These are phyloP conservation scores for Penicillium crustosum DNA, from an alignment of 2,329 filamentous ascomycete species.

Conservation along the genomic window DNA sequence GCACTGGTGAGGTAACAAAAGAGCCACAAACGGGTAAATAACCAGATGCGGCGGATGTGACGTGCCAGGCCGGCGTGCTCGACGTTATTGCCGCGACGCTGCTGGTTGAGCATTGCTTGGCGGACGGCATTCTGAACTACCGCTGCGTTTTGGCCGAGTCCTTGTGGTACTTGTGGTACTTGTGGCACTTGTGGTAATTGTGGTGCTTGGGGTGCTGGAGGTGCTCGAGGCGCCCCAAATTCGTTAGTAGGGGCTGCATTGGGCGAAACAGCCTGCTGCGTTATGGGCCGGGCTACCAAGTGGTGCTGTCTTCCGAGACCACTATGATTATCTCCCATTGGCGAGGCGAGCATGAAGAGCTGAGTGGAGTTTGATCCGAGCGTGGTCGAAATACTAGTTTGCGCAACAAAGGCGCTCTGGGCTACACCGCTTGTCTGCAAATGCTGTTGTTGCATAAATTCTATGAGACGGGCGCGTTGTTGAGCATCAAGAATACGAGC, in stretches of 20 bases:
- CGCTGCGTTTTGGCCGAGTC: slow-evolving; percentile 19
- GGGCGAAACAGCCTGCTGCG: not conserved
- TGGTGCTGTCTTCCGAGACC: not conserved
- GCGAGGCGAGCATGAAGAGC: not conserved
- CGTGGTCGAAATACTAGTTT: not conserved
- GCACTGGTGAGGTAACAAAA: slow-evolving; percentile 60
- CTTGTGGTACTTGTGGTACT: not conserved
- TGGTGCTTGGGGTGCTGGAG: not conserved
- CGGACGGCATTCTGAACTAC: slow-evolving; percentile 35
- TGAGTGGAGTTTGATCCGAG: not conserved
- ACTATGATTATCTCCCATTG: not conserved
- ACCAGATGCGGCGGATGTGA: slow-evolving; percentile 53
- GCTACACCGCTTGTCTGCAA: not conserved
- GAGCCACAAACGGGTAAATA: slow-evolving; percentile 58
- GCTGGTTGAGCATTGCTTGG: slow-evolving; percentile 34
- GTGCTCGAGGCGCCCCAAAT: slow-evolving; percentile 3
- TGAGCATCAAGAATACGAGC: not conserved
- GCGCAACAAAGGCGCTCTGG: not conserved
- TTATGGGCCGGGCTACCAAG: not conserved
- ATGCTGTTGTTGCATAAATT: not conserved
- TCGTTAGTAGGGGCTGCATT: slow-evolving; percentile 2
- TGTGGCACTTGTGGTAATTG: slow-evolving; percentile 1
- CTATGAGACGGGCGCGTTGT: not conserved
- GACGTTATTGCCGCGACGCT: slow-evolving; percentile 18
- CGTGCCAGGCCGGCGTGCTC: slow-evolving; percentile 42